Percentiles rank a stretch among this genome's conserved stretches.
phyloP scores from a whole-genome alignment of 1,284 basidiomycete species.

The Pisolithus thermaeus region DNA sequence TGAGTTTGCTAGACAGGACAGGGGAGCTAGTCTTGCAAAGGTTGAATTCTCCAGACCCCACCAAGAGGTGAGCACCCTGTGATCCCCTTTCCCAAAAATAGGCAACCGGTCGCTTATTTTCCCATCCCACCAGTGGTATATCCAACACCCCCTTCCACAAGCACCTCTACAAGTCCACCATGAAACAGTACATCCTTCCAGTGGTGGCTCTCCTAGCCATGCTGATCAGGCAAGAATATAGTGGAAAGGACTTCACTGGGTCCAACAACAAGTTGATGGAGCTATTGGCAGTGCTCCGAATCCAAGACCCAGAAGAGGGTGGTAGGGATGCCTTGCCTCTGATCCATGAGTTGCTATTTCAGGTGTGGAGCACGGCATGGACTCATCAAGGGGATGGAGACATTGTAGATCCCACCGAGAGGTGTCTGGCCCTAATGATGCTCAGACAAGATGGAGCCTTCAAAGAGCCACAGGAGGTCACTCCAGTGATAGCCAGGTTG shows the following conservation, averaged over 20 bases:
- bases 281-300: not conserved
- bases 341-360: constrained; percentile 3
- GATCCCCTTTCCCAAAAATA: too few relatives aligned
- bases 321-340: not conserved
- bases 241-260: not conserved
- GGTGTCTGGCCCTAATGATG: constrained; percentile 12
- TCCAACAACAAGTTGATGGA: not conserved
- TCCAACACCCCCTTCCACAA: constrained; percentile 10
- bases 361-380: constrained; percentile 12
- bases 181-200: not conserved
- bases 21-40: constrained; percentile 7
- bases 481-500: constrained; percentile 13
- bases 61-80: not conserved
- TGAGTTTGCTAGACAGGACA: not conserved
- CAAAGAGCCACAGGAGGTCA: constrained; percentile 14
- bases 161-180: not conserved
- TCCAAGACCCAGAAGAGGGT: not conserved
- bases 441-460: constrained; percentile 16
- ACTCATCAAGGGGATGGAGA: not conserved
- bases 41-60: constrained; percentile 9
- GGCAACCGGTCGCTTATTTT: not conserved
- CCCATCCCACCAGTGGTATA: constrained; percentile 5
- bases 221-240: not conserved
- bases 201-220: not conserved
- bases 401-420: constrained; percentile 22